Evolutionary conservation across 1,284 basidiomycete genomes (phyloP), one percentile per base, ranked within the genome.

Genomic region (Cutaneotrichosporon arboriforme): DNA sequence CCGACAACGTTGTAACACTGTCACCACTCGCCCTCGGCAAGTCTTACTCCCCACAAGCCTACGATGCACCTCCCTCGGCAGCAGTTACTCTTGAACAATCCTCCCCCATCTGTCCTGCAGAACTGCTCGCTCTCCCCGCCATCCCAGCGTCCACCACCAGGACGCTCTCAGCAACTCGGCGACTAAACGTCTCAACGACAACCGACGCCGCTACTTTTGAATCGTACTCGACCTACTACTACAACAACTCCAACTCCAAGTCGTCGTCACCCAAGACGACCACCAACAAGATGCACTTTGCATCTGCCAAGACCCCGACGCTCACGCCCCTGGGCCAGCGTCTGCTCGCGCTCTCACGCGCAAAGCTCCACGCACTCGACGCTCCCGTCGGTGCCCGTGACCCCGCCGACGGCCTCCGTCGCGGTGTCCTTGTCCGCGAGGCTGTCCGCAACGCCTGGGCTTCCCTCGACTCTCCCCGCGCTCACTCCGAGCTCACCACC

Each of bases 321-420:
- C 64, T 73, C 46, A 73, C 71, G 49, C 69, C 71, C 7, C 56
- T 72, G 10, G 71, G 71, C 26, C 58, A 63, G 54, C 61, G 68
- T 41, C 65, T 73, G 44, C 65, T 73, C 33, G 49, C 55, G 49
- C 52, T 72, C 39, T 73, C 71, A 45, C 65, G 68, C 56, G 51
- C 43, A 34, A 73, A 73, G 60, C 65, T 73, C 34, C 54, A 56
- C 46, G 20, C 42, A 31, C 62, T 72, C 50, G 71, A 72, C 20
- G 46, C 57, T 7, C 48, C 52, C 13, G 42, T 62, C 17, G 64
- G 62, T 39, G 48, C 48, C 10, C 60, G 61, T 22, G 70, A 72
- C 46, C 52, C 55, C 7, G 61, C 56, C 22, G 45, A 37, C 17
- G 50, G 55, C 2, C 59, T 73, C n/a, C 57, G 54, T 43, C 66